Evolutionary conservation across 192 early-diverging fungal genomes (phyloP).

Genomic region (Coemansia sp.): DNA sequence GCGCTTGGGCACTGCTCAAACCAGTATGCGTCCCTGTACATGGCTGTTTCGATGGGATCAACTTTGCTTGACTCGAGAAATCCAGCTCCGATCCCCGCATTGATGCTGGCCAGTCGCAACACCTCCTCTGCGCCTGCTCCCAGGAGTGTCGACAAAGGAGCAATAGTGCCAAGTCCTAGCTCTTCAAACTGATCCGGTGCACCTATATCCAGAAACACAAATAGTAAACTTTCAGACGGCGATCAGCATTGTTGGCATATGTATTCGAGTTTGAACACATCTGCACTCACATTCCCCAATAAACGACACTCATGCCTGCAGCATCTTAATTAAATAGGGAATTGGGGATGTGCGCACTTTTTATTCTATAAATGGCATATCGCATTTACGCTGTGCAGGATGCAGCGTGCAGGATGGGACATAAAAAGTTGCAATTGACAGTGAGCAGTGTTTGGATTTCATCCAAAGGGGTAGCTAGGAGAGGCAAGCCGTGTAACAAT

Average conservation of each 20-base stretch:
- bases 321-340: slow-evolving; percentile 4
- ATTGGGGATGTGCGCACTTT: neutral
- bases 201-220: slow-evolving; percentile 7
- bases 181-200: neutral
- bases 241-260: slow-evolving; percentile 1
- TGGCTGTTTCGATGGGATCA: neutral
- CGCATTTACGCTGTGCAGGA: slow-evolving; percentile 1
- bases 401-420: slow-evolving; percentile 5
- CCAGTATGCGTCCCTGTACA: slow-evolving; percentile 8
- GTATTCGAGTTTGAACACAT: slow-evolving; percentile 3
- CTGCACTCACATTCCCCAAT: neutral
- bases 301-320: neutral
- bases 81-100: slow-evolving; percentile 13
- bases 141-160: slow-evolving; percentile 10
- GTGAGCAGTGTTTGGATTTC: neutral
- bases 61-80: slow-evolving; percentile 5
- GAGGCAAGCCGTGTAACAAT: neutral
- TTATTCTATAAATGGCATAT: neutral
- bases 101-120: slow-evolving; percentile 5
- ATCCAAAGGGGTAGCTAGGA: neutral
- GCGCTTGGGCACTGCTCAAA: neutral
- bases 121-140: neutral
- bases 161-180: slow-evolving; percentile 2
- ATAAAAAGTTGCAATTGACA: neutral
- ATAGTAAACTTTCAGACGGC: neutral